These are phyloP conservation scores for Russula compacta DNA, from an alignment of 768 basidiomycete species.

Conservation along the genomic window DNA sequence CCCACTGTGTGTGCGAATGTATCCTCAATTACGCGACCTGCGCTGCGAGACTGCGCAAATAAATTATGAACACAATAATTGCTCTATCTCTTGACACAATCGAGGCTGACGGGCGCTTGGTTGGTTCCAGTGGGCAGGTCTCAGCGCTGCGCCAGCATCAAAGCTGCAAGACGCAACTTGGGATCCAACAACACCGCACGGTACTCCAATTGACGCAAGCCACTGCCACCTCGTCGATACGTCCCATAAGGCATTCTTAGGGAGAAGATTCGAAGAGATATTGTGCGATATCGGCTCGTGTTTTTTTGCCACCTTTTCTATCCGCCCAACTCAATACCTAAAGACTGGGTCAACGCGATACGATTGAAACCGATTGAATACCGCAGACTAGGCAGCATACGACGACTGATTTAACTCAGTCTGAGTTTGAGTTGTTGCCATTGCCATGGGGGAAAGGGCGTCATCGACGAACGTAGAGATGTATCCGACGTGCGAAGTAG, in stretches of 20 bases:
- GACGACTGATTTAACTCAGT: not conserved
- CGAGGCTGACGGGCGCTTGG: too few relatives aligned
- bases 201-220: not conserved
- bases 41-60: too few relatives aligned
- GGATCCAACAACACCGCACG: not conserved
- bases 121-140: not conserved
- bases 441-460: too few relatives aligned
- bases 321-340: not conserved
- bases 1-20: too few relatives aligned
- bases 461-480: not conserved
- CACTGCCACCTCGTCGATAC: not conserved
- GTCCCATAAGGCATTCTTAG: not conserved
- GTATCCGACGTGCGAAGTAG: not conserved
- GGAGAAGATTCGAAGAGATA: not conserved
- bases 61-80: too few relatives aligned
- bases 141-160: not conserved
- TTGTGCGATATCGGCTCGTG: not conserved
- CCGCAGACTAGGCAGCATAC: not conserved
- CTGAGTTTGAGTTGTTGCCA: not conserved
- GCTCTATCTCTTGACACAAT: too few relatives aligned
- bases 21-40: too few relatives aligned
- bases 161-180: not conserved
- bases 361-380: not conserved
- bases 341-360: not conserved
- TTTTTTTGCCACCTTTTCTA: not conserved